Conservation (phyloP, 352 stramenopile genomes). For the Phytophthora fragariae region DNA sequence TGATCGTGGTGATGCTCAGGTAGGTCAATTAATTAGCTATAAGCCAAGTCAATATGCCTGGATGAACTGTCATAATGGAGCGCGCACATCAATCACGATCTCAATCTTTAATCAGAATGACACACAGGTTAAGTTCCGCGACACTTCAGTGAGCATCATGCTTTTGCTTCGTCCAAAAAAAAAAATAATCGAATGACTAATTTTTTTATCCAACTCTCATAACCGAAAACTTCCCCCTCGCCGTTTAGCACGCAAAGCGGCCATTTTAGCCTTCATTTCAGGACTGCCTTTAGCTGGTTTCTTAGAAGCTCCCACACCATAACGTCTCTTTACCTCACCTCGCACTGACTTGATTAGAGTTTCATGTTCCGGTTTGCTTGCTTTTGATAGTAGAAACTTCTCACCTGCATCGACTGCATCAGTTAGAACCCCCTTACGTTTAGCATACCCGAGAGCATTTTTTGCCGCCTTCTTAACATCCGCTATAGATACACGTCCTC, state of each 20-base stretch:
- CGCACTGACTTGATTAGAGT: neutral
- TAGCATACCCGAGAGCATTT: neutral
- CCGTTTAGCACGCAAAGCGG: constrained; percentile 8
- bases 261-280: constrained; percentile 2
- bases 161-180: constrained; percentile 20
- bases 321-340: neutral
- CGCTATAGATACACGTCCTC: neutral
- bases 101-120: constrained; percentile 25
- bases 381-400: neutral
- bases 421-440: neutral
- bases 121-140: constrained; percentile 2
- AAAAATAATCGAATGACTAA: neutral
- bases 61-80: no score
- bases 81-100: constrained; percentile 14
- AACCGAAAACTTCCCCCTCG: constrained; percentile 10
- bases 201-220: constrained; percentile 8
- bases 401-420: neutral
- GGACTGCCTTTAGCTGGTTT: neutral
- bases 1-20: no score
- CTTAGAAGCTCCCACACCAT: neutral
- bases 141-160: constrained; percentile 7
- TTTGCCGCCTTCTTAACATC: neutral
- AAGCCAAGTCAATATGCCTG: no score
- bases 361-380: neutral
- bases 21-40: constrained; percentile 9